Conservation (phyloP, 768 basidiomycete species). For the Steccherinum ochraceum region DNA sequence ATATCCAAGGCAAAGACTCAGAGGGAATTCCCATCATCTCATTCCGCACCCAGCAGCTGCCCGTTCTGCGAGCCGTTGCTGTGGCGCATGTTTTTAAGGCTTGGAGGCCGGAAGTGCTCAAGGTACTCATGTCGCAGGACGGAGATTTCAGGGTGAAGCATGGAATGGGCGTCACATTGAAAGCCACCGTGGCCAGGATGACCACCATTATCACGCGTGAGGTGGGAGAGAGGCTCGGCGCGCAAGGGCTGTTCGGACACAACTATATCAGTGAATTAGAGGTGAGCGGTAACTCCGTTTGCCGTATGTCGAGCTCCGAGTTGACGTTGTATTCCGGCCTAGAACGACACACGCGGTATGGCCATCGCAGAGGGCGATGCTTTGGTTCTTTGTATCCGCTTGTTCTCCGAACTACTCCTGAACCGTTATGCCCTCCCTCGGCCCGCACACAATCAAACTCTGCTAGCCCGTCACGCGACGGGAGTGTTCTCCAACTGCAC, state of each 20-base stretch:
- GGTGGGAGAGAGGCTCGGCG: conserved; percentile 35
- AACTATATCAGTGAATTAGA: too few species aligned
- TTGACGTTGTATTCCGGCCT: neutral
- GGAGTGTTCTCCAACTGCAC: conserved; percentile 26
- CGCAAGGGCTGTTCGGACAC: conserved; percentile 34
- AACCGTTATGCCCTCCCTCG: conserved; percentile 42
- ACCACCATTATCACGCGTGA: conserved; percentile 25
- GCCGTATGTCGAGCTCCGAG: too few species aligned
- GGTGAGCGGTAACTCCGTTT: too few species aligned
- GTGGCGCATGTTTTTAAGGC: conserved; percentile 30
- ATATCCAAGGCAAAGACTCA: conserved; percentile 12
- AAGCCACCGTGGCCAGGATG: conserved; percentile 34
- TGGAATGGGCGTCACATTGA: conserved; percentile 49
- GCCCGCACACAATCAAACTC: conserved; percentile 32
- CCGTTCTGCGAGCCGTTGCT: conserved; percentile 30
- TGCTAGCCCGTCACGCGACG: conserved; percentile 40
- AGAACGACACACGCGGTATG: conserved; percentile 23
- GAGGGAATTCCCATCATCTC: conserved; percentile 25
- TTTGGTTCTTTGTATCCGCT: conserved; percentile 39
- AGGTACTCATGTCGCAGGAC: conserved; percentile 25
- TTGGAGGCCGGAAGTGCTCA: conserved; percentile 16
- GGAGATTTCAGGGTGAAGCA: conserved; percentile 34
- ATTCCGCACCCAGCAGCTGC: conserved; percentile 37
- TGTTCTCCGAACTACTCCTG: conserved; percentile 48
- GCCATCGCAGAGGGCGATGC: conserved; percentile 45